Base-by-base conservation (phyloP, 2,329 filamentous ascomycete species). In the Beauveria varroae region DNA sequence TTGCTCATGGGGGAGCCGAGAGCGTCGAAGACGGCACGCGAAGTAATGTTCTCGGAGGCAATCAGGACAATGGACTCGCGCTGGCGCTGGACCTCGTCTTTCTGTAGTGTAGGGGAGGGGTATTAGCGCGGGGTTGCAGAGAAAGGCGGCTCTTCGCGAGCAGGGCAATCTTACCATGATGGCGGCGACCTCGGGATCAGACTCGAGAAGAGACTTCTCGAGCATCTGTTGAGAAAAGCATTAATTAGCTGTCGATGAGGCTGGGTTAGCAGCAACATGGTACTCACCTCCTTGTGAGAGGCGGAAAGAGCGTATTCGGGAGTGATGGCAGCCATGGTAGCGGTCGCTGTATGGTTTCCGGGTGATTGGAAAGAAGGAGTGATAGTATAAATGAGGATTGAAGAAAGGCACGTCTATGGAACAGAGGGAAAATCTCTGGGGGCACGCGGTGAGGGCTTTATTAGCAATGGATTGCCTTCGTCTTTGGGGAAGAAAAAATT, bases 11-110 rank as follows among this genome's bases (percentile, higher is more conserved):
- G 89, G 63, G 88, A 93, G 72, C 95, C 95, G 67, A 99, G 87
- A 64, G 95, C 95, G 80, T 99, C 93, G 81, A 96, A 96, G 72
- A 99, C 95, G 71, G 95, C 93, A 70, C 93, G 92, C 65, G 95
- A 99, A 63, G 95, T 99, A 79, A 99, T 93, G 83, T 99, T 99
- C 83, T 99, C 95, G 62, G 95, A 98, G 73, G 95, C 93, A 72
- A 99, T 99, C 75, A 99, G 88, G 73, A 98, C 91, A 78, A 99
- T 96, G 70, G 93, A 98, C 84, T 99, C 93, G 77, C 91, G 88
- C 83, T 99, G 95, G 74, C 95, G 91, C 85, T 96, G 87, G 73
- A 97, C 89, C 80, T 98, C 93, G 71, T 90, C 86, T 82, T 91
- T 89, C 90, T 95, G 68, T 63, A 67, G 53, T 37, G 62, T 5